Conservation (phyloP, 148 eudicot species). For the Spergularia bocconei region DNA sequence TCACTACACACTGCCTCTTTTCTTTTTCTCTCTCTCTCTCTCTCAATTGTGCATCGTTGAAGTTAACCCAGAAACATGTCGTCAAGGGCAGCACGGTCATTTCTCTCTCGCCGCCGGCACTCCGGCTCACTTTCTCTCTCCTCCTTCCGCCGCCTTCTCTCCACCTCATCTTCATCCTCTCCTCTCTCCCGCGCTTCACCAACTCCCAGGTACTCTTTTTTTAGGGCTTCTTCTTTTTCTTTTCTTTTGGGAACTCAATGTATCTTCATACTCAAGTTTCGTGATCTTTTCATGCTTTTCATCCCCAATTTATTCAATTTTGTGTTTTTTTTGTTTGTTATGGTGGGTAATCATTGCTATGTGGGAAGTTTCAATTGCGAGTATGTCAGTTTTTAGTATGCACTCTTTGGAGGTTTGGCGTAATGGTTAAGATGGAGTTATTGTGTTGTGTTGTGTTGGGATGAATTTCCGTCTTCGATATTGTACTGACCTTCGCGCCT, state of each 20-base stretch:
- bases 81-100: conserved; percentile 25
- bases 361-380: no score
- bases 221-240: not conserved
- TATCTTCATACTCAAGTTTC: not conserved
- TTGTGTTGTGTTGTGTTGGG: no score
- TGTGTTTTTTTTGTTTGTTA: no score
- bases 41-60: not conserved
- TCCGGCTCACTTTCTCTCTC: conserved; percentile 5
- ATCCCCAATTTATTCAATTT: no score
- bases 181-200: not conserved
- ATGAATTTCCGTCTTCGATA: no score
- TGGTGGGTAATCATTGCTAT: no score
- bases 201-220: conserved; percentile 4
- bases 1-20: not conserved
- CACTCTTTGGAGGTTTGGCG: no score
- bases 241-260: not conserved
- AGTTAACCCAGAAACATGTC: conserved; percentile 14
- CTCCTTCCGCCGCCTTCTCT: conserved; percentile 14
- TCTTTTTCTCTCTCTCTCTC: not conserved
- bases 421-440: no score
- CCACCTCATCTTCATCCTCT: conserved; percentile 3
- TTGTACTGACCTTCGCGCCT: no score
- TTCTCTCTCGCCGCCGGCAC: conserved; percentile 15
- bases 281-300: no score
- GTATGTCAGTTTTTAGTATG: no score